Evolutionary conservation across 2,329 filamentous ascomycete species (phyloP), one percentile per base, ranked within the genome.

Genomic region (Aspergillus eucalypticola): DNA sequence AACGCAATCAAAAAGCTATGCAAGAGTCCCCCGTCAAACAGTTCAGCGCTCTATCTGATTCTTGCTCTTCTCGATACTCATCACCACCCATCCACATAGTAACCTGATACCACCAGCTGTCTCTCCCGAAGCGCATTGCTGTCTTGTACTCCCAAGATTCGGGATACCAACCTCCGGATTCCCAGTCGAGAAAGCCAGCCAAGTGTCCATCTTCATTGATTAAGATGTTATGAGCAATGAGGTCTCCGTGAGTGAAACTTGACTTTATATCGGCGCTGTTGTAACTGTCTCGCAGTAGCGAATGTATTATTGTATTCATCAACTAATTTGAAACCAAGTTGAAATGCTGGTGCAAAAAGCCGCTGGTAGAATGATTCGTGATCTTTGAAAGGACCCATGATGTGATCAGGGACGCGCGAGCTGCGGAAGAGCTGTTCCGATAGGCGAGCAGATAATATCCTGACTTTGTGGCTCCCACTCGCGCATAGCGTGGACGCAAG

Each of bases 401-500:
- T 49, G 58, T 78, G 73, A 52, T 46, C 41, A 35, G 74, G 75
- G 51, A 78, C 71, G 8, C 74, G 66, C 8, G 70, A 52, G 44
- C 71, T 76, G 44, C 65, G 66, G 29, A 78, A 78, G 51, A 2
- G 59, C 25, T 0, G 71, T 75, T 5, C 72, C 72, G 54, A 74
- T 63, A 5, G 65, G 64, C 2, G 75, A 78, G 60, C 66, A 74
- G 21, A 78, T 72, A 1, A 51, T 53, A 3, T 67, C 41, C 15
- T 54, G 58, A 46, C 63, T 39, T 25, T 70, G 72, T n/a, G 71
- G 62, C 44, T 25, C 53, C 75, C 75, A 79, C 35, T 54, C 50
- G 41, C 76, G 72, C 71, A 79, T 79, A 1, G 69, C 61, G 32
- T 64, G 35, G 8, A 78, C 32, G 25, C 72, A 78, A 38, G 44